A percentile compares a stretch with the other conserved stretches of the same genome.
Conservation (phyloP, 768 basidiomycete genomes). For the Pulveroboletus ravenelii region DNA sequence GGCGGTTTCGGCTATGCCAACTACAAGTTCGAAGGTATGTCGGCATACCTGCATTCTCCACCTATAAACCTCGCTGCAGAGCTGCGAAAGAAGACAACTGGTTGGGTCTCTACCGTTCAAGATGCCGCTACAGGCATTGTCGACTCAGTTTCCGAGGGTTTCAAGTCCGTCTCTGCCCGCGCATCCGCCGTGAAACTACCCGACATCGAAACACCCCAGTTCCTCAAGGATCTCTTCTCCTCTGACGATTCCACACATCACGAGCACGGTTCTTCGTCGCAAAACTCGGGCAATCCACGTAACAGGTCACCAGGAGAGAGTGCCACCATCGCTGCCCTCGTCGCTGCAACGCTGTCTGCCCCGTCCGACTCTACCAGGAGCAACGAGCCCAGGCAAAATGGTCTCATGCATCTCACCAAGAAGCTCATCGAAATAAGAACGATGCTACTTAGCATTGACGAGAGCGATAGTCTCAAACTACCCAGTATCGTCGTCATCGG, state of each 20-base stretch:
- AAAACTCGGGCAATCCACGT: conserved; percentile 33
- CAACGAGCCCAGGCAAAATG: conserved; percentile 55
- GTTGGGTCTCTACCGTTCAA: conserved; percentile 60
- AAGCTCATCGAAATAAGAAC: conserved; percentile 95
- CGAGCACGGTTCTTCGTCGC: conserved; percentile 30
- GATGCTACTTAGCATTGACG: conserved; percentile 94
- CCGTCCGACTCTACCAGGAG: conserved; percentile 50
- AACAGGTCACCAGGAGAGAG: conserved; percentile 50
- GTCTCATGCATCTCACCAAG: conserved; percentile 87
- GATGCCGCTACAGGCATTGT: conserved; percentile 59
- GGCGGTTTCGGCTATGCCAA: conserved; percentile 93
- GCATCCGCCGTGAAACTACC: conserved; percentile 59
- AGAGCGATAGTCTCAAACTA: conserved; percentile 88
- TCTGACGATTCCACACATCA: conserved; percentile 29
- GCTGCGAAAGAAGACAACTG: conserved; percentile 62
- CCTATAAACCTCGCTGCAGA: conserved; percentile 40
- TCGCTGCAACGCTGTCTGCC: conserved; percentile 75
- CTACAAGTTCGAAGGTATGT: conserved; percentile 91
- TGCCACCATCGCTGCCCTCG: conserved; percentile 65
- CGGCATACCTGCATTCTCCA: not conserved
- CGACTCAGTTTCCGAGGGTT: conserved; percentile 64
- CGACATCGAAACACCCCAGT: conserved; percentile 56
- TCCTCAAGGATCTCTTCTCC: conserved; percentile 62
- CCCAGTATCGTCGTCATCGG: conserved; percentile 99
- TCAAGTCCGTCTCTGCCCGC: conserved; percentile 55